A percentile compares a stretch with the other conserved stretches of the same genome.
These are phyloP conservation scores for Cryphonectria japonica DNA, from an alignment of 2,329 filamentous ascomycete genomes.

Conservation along the genomic window DNA sequence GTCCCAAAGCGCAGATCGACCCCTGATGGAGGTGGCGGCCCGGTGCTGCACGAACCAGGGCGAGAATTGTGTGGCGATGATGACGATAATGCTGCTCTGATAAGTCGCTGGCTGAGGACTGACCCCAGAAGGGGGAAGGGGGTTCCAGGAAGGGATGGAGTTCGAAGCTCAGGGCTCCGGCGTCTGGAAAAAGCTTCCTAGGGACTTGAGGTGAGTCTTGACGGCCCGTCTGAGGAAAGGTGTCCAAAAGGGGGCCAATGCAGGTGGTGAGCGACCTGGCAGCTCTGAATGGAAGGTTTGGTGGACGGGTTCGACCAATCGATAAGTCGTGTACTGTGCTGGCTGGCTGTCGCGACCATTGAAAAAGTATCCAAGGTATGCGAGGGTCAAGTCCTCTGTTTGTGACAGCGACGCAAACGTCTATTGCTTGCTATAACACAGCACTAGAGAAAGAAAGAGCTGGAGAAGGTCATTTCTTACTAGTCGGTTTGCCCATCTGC, in stretches of 20 bases:
- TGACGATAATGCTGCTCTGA: not conserved
- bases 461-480: not conserved
- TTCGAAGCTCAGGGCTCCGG: not conserved
- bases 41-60: conserved; percentile 6
- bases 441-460: not conserved
- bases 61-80: not conserved
- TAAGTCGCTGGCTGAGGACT: not conserved
- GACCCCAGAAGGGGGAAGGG: not conserved
- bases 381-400: not conserved
- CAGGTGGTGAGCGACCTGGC: not conserved
- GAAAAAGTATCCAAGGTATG: not conserved
- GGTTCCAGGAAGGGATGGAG: not conserved
- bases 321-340: not conserved
- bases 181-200: not conserved
- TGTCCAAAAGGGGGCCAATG: not conserved
- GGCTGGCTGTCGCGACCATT: not conserved
- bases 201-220: not conserved
- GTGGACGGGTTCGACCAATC: not conserved
- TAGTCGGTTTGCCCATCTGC: not conserved
- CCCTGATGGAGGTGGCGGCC: not conserved
- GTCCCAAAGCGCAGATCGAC: not conserved
- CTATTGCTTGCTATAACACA: not conserved
- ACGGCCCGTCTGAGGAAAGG: not conserved
- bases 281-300: not conserved
- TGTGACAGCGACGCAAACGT: not conserved